Evolutionary conservation across 208 protist genomes (phyloP).

Genomic region (Acanthamoeba sp.): DNA sequence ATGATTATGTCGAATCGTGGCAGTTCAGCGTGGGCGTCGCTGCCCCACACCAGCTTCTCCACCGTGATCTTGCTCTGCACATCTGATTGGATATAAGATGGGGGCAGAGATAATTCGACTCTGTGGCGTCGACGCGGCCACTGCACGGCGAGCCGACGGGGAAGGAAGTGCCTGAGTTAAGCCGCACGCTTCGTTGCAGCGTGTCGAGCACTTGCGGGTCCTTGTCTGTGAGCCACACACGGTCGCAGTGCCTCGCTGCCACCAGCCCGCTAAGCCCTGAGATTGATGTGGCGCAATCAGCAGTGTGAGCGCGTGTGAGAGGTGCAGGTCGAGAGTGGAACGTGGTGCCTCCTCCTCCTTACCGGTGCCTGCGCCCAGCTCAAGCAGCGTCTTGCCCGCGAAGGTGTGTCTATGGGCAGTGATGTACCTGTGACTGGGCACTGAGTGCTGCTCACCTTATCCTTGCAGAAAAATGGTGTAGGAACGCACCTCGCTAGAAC

Average conservation of each 20-base stretch:
- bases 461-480: neutral
- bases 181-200: neutral
- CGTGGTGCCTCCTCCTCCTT: too few species aligned
- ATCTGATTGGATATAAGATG: too few species aligned
- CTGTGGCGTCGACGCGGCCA: neutral
- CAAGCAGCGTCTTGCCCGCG: neutral
- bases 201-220: neutral
- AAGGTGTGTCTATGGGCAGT: neutral
- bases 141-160: neutral
- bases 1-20: neutral
- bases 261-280: neutral
- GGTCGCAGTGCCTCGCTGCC: neutral
- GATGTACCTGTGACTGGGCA: constrained; percentile 4
- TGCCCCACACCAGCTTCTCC: constrained; percentile 31
- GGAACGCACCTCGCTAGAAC: neutral
- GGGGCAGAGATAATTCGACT: too few species aligned
- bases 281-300: neutral
- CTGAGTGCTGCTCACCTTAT: neutral
- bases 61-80: neutral
- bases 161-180: neutral
- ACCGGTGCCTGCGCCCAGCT: constrained; percentile 7
- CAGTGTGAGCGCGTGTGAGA: too few species aligned
- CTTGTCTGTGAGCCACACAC: neutral
- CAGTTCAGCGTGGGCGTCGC: neutral
- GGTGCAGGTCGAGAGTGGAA: too few species aligned